Base-by-base conservation (phyloP, 202 grass and related monocot genomes). In the Panicum hallii region DNA sequence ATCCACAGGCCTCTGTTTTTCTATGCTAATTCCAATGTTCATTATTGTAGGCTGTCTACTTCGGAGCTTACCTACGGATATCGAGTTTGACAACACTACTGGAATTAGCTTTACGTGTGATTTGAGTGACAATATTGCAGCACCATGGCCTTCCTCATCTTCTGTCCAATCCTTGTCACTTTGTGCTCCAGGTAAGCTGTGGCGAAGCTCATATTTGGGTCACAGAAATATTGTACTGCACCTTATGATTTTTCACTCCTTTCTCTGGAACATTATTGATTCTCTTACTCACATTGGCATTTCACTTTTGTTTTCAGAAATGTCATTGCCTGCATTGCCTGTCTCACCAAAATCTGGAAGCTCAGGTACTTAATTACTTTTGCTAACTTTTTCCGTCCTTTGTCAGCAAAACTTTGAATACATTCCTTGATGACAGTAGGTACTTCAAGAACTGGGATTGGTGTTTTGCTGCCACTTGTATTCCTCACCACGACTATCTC, bases 131-230 rank as follows among this genome's bases (percentile, higher is more conserved):
- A 98, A 98, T 79, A 98, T 98, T 81, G 93, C 89, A 77, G 95
- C 95, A 45, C 95, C 95, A 75, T 98, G 95, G 95, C 95, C 95
- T 36, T 95, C 95, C n/a, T 98, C 95, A 3, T 98, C 95, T 6
- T 93, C 95, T 72, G 78, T 95, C 75, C 94, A 94, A 57, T 95
- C 96, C 53, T 91, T 98, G 66, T 94, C 93, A n/a, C 89, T 95
- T 77, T 98, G 96, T 69, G 96, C 96, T 75, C 96, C 96, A 80
- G 96, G 96, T 95, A 54, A 78, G 80, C 13, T 47, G 57, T 55
- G 26, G 38, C 44, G 7, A 7, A 32, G 17, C 64, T 71, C 46
- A 48, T 82, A 80, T 48, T 16, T 43, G 20, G 69, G 14, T 55
- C 26, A 60, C 7, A 36, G 23, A 83, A 75, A 63, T 56, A 70